A percentile compares a stretch with the other conserved stretches of the same genome.
These are phyloP conservation scores for Phytopythium vexans DNA, from an alignment of 352 stramenopile genomes.

Conservation along the genomic window DNA sequence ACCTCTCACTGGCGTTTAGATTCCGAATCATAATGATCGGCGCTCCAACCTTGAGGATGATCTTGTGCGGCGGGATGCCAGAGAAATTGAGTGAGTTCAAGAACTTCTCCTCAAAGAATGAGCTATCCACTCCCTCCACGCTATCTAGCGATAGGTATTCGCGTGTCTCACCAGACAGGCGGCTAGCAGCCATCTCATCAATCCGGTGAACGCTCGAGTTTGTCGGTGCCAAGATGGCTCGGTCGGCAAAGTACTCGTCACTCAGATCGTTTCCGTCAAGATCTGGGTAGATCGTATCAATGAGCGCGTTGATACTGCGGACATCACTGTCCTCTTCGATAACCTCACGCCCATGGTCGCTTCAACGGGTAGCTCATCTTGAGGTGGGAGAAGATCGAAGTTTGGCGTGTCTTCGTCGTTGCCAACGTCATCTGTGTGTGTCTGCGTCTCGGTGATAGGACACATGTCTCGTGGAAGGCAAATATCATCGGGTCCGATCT, in stretches of 20 bases:
- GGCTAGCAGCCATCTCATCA: neutral
- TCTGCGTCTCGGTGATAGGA: neutral
- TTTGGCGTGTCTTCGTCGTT: neutral
- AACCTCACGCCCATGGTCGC: neutral
- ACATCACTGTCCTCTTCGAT: neutral
- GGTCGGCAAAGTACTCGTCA: neutral
- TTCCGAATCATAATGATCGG: slow-evolving; percentile 14
- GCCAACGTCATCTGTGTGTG: neutral
- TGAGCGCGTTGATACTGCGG: neutral
- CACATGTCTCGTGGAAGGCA: neutral
- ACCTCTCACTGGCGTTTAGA: slow-evolving; percentile 5
- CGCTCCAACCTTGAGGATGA: neutral
- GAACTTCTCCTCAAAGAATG: neutral
- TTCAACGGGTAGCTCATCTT: too few species aligned
- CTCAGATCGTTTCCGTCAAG: neutral
- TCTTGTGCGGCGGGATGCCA: neutral
- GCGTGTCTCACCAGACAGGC: neutral
- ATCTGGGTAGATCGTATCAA: neutral
- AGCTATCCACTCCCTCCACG: neutral
- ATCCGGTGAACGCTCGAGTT: neutral
- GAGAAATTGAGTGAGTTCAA: neutral
- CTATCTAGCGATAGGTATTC: neutral
- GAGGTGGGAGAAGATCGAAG: too few species aligned
- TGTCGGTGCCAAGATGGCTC: neutral
- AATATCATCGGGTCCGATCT: neutral